Evolutionary conservation across 805 yeast genomes (phyloP).

Genomic region (Metschnikowia matae): DNA sequence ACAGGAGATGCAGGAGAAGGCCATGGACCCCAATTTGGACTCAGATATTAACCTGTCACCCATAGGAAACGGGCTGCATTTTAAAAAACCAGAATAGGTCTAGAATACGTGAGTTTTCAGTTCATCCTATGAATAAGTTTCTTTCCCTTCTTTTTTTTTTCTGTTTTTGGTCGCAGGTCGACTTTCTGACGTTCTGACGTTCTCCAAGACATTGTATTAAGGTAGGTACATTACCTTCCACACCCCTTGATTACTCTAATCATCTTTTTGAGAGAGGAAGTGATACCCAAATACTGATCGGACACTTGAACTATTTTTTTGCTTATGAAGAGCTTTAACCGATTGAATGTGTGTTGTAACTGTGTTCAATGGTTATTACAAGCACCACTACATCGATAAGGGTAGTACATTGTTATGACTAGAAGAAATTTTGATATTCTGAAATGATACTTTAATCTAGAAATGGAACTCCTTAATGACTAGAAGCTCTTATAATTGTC

Average conservation of each 20-base stretch:
- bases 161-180: too few relatives aligned
- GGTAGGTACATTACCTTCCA: too few relatives aligned
- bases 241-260: neutral
- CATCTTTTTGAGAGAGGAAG: constrained; percentile 2
- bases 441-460: constrained; percentile 20
- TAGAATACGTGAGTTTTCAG: neutral
- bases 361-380: constrained; percentile 15
- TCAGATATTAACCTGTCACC: neutral
- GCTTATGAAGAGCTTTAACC: constrained; percentile 18
- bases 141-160: too few relatives aligned
- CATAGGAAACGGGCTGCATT: neutral
- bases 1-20: constrained; percentile 3
- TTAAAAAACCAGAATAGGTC: too few relatives aligned
- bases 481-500: constrained; percentile 7
- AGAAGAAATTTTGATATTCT: constrained; percentile 5
- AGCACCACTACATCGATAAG: neutral
- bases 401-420: neutral
- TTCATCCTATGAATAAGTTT: too few relatives aligned
- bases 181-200: too few relatives aligned
- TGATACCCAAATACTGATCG: constrained; percentile 9
- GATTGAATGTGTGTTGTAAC: constrained; percentile 16
- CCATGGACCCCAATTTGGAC: neutral
- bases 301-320: constrained; percentile 14
- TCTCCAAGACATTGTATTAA: too few relatives aligned
- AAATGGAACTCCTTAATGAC: constrained; percentile 22